Evolutionary conservation across 495 filamentous ascomycete species (phyloP), one percentile per base, ranked within the genome.

Genomic region (Pyrenula aspistea): DNA sequence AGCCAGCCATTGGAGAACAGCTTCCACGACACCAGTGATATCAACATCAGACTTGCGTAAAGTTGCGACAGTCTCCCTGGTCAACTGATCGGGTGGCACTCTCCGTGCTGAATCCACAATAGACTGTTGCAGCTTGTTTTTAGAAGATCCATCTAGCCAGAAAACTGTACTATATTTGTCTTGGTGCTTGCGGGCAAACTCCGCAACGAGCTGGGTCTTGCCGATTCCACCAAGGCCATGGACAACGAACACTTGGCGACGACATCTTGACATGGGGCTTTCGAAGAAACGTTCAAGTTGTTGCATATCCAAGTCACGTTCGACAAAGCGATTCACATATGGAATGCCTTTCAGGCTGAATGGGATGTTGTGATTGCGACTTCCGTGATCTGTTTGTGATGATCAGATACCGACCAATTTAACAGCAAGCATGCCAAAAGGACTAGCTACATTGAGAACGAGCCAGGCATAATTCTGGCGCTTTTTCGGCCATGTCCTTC

Each of bases 1-100:
- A 54, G 58, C 53, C 47, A 76, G 67, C 73, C 73, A 76, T 19
- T 61, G 51, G 50, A 61, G 55, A 31, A 71, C 61, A 22, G 58
- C 59, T 51, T 51, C 57, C n/a, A 68, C 58, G 49, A 67, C 53
- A 15, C 36, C 53, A 53, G 58, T 51, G 8, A 60, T 22, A 55
- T 60, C 49, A 25, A 48, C 54, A 22, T 24, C 42, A 15, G 31
- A 24, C 22, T 54, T 21, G 51, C 24, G 10, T n/a, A 23, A 22
- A 49, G 36, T 36, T 49, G 20, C 25, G 20, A 51, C n/a, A 42
- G 56, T 47, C 54, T 58, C 31, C 25, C 42, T 36, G 20, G 54
- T 24, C 24, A 56, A 51, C 42, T 61, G 51, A 22, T 63, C 55
- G 20, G 51, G 22, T 51, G 22, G 49, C 22, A 66, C 56, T 51